Base-by-base conservation (phyloP, 345 rosid genomes). In the Salix viminalis region DNA sequence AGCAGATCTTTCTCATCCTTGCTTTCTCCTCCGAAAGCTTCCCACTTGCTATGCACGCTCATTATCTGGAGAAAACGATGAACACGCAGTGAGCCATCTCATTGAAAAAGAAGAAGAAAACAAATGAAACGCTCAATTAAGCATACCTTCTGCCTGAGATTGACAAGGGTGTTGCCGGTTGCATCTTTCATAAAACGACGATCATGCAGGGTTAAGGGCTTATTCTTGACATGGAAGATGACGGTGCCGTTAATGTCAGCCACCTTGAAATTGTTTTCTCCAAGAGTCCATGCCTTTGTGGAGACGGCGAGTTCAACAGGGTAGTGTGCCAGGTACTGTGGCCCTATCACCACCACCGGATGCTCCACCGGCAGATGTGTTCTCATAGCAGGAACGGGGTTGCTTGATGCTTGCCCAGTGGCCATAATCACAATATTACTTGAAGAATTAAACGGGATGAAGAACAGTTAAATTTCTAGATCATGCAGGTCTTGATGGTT, bases 71-170 rank as follows among this genome's bases (percentile, higher is more conserved):
- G 8, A 19, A 39, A 8, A 39, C 10, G 42, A 7, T 39, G 10
- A 73, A 11, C 5, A 37, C 54, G 21, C 54, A 16, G 52, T 12
- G 3, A 46, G 52, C 52, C 18, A 46, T 46, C 16, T 46, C 52
- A 4, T 46, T 39, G 0, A 37, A 6, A 39, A 46, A 46, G 3
- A 46, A 46, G 52, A 48, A 48, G 54, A 18, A 39, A 39, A 3
- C 48, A 44, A 44, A 44, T 44, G 48, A 44, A 3, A 12, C 11
- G 21, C 19, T 3, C 62, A n/a, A 4, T 6, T 7, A n/a, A 30
- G 65, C 18, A 6, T 34, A 88, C 91, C 87, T 87, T 89, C 54
- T 87, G 87, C 36, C 69, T 79, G 74, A 89, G 79, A 62, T 80
- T 72, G 67, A 81, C 81, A 36, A 85, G 67, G 68, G 83, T 75